phyloP scores from a whole-genome alignment of 208 protist genomes.

The Leishmania tropica region DNA sequence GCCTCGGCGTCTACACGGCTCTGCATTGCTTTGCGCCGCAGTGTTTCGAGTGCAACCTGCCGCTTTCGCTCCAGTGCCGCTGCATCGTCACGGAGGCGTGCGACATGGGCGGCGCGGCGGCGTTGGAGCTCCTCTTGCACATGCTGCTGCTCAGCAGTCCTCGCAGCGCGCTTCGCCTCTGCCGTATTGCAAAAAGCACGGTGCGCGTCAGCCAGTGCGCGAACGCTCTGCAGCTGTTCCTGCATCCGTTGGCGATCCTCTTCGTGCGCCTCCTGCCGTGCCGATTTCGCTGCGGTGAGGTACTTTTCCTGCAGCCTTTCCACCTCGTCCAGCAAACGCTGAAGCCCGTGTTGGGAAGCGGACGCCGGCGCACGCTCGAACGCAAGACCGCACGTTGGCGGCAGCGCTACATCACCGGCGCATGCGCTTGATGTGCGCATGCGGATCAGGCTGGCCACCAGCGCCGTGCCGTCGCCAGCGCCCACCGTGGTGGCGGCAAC shows the following conservation, averaged over 20 bases:
- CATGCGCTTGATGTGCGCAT: not conserved
- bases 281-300: not conserved
- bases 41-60: conserved; percentile 27
- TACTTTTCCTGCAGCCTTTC: not conserved
- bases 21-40: conserved; percentile 29
- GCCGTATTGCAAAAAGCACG: conserved; percentile 4
- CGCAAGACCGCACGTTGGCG: not conserved
- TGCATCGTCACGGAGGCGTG: conserved; percentile 19
- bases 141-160: conserved; percentile 17
- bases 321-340: conserved; percentile 13
- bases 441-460: conserved; percentile 6
- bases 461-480: not conserved
- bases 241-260: conserved; percentile 3
- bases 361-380: not conserved
- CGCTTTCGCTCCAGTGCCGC: conserved; percentile 31
- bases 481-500: not conserved
- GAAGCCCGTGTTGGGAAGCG: conserved; percentile 1
- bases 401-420: not conserved
- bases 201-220: conserved; percentile 13
- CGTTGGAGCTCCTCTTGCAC: conserved; percentile 32
- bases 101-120: conserved; percentile 24
- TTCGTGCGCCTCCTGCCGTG: not conserved
- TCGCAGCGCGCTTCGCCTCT: conserved; percentile 4
- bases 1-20: conserved; percentile 24
- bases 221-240: conserved; percentile 9